These are phyloP conservation scores for Epithele typhae DNA, from an alignment of 768 basidiomycete genomes.

Conservation along the genomic window DNA sequence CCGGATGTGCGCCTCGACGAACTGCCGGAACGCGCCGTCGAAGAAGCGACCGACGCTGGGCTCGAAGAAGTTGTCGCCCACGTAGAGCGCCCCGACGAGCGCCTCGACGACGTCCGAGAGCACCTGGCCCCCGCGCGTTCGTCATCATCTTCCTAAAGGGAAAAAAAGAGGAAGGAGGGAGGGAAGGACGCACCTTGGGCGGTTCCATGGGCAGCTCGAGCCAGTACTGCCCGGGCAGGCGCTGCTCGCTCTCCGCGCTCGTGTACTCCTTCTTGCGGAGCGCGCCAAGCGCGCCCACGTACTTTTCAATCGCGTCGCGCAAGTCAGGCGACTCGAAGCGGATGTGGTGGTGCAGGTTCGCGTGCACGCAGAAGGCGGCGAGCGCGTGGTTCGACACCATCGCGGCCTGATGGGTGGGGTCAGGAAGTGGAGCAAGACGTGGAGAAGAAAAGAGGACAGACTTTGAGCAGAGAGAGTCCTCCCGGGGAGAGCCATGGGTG, in stretches of 20 bases:
- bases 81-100: conserved; percentile 71
- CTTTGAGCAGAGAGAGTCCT: conserved; percentile 77
- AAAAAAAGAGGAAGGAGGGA: too few relatives aligned
- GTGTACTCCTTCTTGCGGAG: conserved; percentile 44
- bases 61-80: conserved; percentile 67
- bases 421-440: neutral
- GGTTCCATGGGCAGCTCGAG: conserved; percentile 52
- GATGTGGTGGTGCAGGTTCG: conserved; percentile 60
- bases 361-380: conserved; percentile 69
- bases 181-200: conserved; percentile 54
- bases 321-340: conserved; percentile 53
- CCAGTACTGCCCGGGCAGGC: conserved; percentile 72
- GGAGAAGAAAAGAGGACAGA: conserved; percentile 21
- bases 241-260: conserved; percentile 43
- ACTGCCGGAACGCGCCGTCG: conserved; percentile 65
- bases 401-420: conserved; percentile 48
- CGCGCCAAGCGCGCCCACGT: conserved; percentile 42
- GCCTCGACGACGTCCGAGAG: conserved; percentile 82
- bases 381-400: conserved; percentile 84
- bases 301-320: conserved; percentile 46
- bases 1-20: conserved; percentile 73
- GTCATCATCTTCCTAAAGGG: too few relatives aligned
- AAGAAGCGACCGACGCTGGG: conserved; percentile 62
- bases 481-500: conserved; percentile 67
- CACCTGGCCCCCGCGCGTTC: too few relatives aligned